Evolutionary conservation across 2,329 filamentous ascomycete genomes (phyloP).

Genomic region (Alternaria triticina): DNA sequence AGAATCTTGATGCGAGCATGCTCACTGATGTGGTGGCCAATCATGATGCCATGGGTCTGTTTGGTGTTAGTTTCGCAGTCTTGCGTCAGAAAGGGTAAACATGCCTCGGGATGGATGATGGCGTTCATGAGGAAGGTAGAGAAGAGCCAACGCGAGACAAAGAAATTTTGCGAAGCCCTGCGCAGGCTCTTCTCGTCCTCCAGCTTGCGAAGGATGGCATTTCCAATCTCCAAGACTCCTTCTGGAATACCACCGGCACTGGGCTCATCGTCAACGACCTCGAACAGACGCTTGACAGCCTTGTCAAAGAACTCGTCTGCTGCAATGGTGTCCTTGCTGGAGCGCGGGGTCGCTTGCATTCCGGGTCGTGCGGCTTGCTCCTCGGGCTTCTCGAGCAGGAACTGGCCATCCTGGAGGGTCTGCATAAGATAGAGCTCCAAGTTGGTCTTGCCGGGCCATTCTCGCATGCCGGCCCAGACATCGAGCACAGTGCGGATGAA

Average conservation of each 20-base stretch:
- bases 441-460: slow-evolving; percentile 88
- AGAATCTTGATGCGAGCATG: slow-evolving; percentile 80
- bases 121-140: slow-evolving; percentile 83
- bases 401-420: slow-evolving; percentile 89
- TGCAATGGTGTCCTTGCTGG: slow-evolving; percentile 78
- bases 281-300: slow-evolving; percentile 81
- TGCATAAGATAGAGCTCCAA: slow-evolving; percentile 96
- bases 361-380: slow-evolving; percentile 73
- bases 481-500: slow-evolving; percentile 85
- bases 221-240: slow-evolving; percentile 82
- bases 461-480: slow-evolving; percentile 82
- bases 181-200: slow-evolving; percentile 72
- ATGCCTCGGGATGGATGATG: slow-evolving; percentile 86
- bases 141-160: slow-evolving; percentile 92
- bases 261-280: slow-evolving; percentile 78
- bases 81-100: slow-evolving; percentile 13
- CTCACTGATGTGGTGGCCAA: slow-evolving; percentile 90
- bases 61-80: slow-evolving; percentile 39
- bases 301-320: slow-evolving; percentile 88
- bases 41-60: slow-evolving; percentile 69
- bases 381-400: slow-evolving; percentile 84
- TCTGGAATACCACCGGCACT: slow-evolving; percentile 85
- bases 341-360: slow-evolving; percentile 74
- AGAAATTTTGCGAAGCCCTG: slow-evolving; percentile 74
- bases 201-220: slow-evolving; percentile 80